Conservation (phyloP, 805 yeast genomes). For the Nematodospora valgi region DNA sequence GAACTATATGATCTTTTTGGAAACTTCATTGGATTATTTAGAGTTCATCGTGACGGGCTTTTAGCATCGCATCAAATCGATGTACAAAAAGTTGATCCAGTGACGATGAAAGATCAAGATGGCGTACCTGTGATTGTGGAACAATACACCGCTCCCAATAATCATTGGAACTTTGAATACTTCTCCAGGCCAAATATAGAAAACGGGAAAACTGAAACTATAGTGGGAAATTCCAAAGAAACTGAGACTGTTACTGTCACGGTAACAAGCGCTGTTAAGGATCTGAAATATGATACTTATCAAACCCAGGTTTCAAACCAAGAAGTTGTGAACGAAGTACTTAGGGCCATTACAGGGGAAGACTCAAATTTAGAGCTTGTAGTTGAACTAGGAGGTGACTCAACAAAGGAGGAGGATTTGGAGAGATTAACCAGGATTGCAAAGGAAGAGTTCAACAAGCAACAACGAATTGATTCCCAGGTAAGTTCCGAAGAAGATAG, state of each 20-base stretch:
- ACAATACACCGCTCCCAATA: constrained; percentile 19
- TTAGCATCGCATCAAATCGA: constrained; percentile 11
- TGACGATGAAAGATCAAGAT: constrained; percentile 26
- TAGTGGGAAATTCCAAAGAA: background rate
- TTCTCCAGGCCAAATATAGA: constrained; percentile 7
- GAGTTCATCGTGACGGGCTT: constrained; percentile 22
- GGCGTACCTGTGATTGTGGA: constrained; percentile 23
- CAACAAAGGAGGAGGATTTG: background rate
- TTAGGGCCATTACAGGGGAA: no score
- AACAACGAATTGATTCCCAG: no score
- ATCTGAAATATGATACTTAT: background rate
- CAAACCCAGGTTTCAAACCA: constrained; percentile 1
- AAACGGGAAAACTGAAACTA: background rate
- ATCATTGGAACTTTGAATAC: constrained; percentile 26
- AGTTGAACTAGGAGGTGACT: no score
- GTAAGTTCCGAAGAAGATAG: no score
- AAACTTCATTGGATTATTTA: constrained; percentile 22
- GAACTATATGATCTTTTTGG: constrained; percentile 36
- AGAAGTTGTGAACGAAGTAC: background rate
- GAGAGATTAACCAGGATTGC: background rate
- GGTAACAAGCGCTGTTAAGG: constrained; percentile 5
- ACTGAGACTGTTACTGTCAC: constrained; percentile 9
- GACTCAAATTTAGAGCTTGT: no score
- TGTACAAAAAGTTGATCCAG: constrained; percentile 28
- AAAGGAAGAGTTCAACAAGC: background rate